A percentile compares a stretch with the other conserved stretches of the same genome.
phyloP scores from a whole-genome alignment of 2,329 filamentous ascomycete genomes.

The Exophiala sp. region DNA sequence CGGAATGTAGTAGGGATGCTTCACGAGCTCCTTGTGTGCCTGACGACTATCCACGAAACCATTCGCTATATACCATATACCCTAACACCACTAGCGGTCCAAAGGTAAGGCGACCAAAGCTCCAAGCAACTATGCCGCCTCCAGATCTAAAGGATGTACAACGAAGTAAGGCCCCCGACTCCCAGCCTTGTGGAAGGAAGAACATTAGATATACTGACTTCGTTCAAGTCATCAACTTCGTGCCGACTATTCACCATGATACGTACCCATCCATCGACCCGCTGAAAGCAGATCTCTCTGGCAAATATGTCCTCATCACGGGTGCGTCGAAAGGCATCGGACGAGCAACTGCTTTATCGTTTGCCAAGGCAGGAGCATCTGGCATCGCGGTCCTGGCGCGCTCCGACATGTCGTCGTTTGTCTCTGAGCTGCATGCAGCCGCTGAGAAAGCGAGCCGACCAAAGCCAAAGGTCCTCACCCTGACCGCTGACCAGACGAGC shows the following conservation, averaged over 20 bases:
- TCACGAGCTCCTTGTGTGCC: too few species aligned
- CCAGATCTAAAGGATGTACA: too few species aligned
- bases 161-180: not conserved
- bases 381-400: constrained; percentile 51
- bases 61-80: too few species aligned
- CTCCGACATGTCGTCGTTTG: constrained; percentile 30
- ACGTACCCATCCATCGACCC: constrained; percentile 50
- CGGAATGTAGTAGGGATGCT: too few species aligned
- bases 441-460: constrained; percentile 30
- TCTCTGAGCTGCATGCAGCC: constrained; percentile 2
- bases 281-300: constrained; percentile 31
- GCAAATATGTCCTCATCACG: constrained; percentile 35
- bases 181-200: not conserved
- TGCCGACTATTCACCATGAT: constrained; percentile 36
- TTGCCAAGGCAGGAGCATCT: constrained; percentile 34
- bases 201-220: not conserved
- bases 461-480: constrained; percentile 30
- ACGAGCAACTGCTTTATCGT: constrained; percentile 33
- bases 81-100: too few species aligned
- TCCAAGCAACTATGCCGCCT: too few species aligned
- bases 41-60: too few species aligned
- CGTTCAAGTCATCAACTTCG: constrained; percentile 2
- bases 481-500: constrained; percentile 32
- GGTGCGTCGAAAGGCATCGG: constrained; percentile 36
- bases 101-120: too few species aligned